Evolutionary conservation across 371 early-diverging fungal species (phyloP).

Genomic region (Apophysomyces elegans): DNA sequence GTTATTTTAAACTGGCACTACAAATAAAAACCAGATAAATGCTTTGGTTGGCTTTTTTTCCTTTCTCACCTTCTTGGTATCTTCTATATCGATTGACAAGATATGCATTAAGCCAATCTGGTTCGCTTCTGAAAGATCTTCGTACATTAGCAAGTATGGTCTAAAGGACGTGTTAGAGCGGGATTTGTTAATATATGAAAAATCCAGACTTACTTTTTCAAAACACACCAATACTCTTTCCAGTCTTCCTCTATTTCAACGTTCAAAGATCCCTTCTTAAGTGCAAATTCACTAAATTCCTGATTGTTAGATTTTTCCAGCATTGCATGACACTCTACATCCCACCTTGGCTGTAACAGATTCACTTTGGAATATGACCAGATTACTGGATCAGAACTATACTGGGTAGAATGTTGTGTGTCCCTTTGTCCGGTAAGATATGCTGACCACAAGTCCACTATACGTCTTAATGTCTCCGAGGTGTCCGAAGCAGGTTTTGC

Average conservation of each 20-base stretch:
- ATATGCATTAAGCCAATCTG: background rate
- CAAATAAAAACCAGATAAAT: background rate
- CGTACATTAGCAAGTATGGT: background rate
- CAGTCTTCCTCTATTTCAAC: background rate
- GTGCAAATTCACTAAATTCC: background rate
- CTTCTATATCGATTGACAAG: background rate
- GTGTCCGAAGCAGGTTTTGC: background rate
- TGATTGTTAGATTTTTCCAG: background rate
- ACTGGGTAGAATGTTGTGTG: background rate
- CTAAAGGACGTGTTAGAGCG: background rate
- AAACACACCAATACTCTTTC: constrained; percentile 1
- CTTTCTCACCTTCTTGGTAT: background rate
- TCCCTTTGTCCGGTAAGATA: background rate
- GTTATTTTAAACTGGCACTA: background rate
- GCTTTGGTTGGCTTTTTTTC: background rate
- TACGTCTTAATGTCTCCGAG: background rate
- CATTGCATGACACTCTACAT: background rate
- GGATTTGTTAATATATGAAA: background rate
- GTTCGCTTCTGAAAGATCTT: background rate
- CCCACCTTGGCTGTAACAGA: background rate
- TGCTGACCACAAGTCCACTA: background rate
- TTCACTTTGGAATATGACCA: background rate
- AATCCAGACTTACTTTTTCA: background rate
- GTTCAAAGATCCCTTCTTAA: background rate
- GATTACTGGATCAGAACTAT: background rate